Evolutionary conservation across 1,139 yeast species (phyloP).

Genomic region (Taphrina betulina): DNA sequence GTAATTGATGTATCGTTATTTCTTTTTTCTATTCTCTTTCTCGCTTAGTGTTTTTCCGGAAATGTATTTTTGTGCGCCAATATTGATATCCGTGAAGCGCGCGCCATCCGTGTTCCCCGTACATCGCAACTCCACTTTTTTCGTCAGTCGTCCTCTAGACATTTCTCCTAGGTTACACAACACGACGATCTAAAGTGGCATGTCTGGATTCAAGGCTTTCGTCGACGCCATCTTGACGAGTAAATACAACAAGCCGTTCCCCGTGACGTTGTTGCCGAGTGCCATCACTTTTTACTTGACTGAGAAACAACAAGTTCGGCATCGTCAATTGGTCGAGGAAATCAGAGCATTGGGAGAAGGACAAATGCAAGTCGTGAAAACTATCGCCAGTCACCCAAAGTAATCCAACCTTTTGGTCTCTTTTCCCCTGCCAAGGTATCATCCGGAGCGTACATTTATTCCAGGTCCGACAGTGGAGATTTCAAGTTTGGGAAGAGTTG

Average conservation of each 20-base stretch:
- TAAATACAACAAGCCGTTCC: slow-evolving; percentile 21
- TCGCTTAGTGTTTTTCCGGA: not conserved
- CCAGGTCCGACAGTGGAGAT: not conserved
- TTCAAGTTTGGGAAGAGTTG: no score
- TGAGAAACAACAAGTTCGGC: slow-evolving; percentile 16
- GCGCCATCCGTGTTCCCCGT: no score
- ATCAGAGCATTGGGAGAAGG: slow-evolving; percentile 1
- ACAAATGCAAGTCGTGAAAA: not conserved
- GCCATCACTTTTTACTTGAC: slow-evolving; percentile 21
- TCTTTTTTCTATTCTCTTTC: not conserved
- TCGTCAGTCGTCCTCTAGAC: no score
- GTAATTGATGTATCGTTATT: no score
- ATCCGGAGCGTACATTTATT: not conserved
- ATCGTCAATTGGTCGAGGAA: slow-evolving; percentile 6
- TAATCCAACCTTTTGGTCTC: no score
- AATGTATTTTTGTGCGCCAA: no score
- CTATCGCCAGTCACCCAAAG: not conserved
- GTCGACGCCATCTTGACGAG: slow-evolving; percentile 11
- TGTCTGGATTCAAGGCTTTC: no score
- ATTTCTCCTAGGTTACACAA: no score
- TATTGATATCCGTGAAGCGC: no score
- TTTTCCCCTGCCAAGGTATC: not conserved
- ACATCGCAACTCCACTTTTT: no score
- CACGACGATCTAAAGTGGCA: no score
- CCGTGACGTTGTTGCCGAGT: slow-evolving; percentile 9